Conservation (phyloP, 1,139 yeast genomes). For the Arxiozyma bovina region DNA sequence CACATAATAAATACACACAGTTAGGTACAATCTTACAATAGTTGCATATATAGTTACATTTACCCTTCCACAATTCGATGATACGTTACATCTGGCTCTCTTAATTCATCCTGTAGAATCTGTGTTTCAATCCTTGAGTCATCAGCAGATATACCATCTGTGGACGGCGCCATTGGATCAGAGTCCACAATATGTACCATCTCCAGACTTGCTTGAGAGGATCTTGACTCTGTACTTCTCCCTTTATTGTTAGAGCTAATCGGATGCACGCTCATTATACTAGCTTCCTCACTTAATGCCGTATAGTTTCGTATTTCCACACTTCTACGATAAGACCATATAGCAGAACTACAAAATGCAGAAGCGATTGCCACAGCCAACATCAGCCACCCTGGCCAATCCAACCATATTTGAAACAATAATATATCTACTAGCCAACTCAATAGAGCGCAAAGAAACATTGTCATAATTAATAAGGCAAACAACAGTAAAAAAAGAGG, state of each 20-base stretch:
- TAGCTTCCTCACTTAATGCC: slow-evolving; percentile 6
- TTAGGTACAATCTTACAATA: too few relatives aligned
- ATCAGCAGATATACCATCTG: too few relatives aligned
- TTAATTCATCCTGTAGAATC: not conserved
- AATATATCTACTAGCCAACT: slow-evolving; percentile 47
- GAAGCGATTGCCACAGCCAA: slow-evolving; percentile 51
- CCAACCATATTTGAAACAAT: slow-evolving; percentile 49
- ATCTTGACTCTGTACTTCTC: not conserved
- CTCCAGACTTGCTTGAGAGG: not conserved
- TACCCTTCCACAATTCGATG: not conserved
- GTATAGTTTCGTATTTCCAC: slow-evolving; percentile 38
- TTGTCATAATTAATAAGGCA: slow-evolving; percentile 34
- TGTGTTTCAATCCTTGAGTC: not conserved
- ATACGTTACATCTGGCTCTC: not conserved
- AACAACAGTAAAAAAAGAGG: slow-evolving; percentile 27
- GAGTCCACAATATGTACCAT: not conserved
- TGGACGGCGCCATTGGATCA: not conserved
- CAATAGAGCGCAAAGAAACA: slow-evolving; percentile 44
- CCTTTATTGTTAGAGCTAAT: too few relatives aligned
- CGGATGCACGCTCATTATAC: not conserved
- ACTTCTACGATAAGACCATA: slow-evolving; percentile 40
- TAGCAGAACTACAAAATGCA: slow-evolving; percentile 18
- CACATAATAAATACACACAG: too few relatives aligned
- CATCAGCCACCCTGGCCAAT: slow-evolving; percentile 63
- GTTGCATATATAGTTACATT: too few relatives aligned